phyloP scores from a whole-genome alignment of 345 rosid genomes.

The Gossypium herbaceum region DNA sequence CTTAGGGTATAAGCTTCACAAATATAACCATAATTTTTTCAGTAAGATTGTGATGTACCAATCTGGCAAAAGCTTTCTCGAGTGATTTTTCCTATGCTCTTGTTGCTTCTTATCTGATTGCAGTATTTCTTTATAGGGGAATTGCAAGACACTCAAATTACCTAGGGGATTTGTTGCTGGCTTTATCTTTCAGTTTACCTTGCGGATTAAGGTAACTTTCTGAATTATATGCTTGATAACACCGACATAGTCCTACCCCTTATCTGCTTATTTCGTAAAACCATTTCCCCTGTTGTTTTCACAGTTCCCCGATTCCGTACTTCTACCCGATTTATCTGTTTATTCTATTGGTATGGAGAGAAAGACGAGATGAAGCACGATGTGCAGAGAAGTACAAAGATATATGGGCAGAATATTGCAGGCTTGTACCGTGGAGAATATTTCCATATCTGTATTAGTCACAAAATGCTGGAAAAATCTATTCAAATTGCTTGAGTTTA shows the following conservation, averaged over 20 bases:
- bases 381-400: conserved; percentile 90
- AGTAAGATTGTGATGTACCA: too few relatives aligned
- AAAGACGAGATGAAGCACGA: conserved; percentile 76
- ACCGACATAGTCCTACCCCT: background rate
- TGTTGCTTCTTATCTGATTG: conserved; percentile 10
- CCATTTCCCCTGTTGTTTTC: conserved; percentile 15
- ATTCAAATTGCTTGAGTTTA: background rate
- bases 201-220: conserved; percentile 70
- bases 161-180: conserved; percentile 89
- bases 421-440: conserved; percentile 88
- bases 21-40: background rate
- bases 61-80: background rate
- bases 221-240: background rate
- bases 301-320: conserved; percentile 78
- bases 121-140: conserved; percentile 52
- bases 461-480: conserved; percentile 5
- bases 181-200: conserved; percentile 88
- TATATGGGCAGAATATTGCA: conserved; percentile 72
- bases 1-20: background rate
- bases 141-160: conserved; percentile 94
- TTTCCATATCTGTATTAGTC: conserved; percentile 73
- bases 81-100: background rate
- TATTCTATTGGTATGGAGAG: conserved; percentile 86
- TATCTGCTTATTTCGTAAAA: background rate
- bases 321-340: conserved; percentile 84